Base-by-base conservation (phyloP, 108 stramenopile species). In the Cyclotella baltica region DNA sequence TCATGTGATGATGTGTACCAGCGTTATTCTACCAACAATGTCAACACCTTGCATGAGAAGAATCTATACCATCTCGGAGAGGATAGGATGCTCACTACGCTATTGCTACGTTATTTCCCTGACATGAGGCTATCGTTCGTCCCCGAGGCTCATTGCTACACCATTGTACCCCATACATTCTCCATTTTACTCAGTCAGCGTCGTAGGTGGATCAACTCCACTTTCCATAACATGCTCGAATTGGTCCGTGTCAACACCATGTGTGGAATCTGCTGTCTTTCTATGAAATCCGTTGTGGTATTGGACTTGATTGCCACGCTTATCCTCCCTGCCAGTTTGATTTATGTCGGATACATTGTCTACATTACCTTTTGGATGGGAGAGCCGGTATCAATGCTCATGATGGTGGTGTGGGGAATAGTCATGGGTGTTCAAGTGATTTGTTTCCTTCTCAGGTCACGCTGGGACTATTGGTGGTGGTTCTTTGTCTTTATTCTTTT, bases 381-480 rank as follows among this genome's bases (percentile, higher is more conserved):
- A 28, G 78, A 83, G 40, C 81, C 81, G 13, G 70, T 76, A 2
- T 75, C 71, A 47, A 38, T 57, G 43, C 57, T 86, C 22, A 86
- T 85, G 61, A 51, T 88, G 40, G 79, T 80, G 16, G 68, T 88
- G 36, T 84, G 83, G 71, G 81, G 72, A 23, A 75, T 88, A 13
- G 78, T 85, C 3, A 27, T 86, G 67, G 86, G 86, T 19, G 80
- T 80, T 28, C 86, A 87, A 68, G 77, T 84, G 15, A 62, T 87
- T 25, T 75, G 84, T 0, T 87, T 87, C 34, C 59, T 87, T 16
- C 56, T 85, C 6, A 31, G 87, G 35, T 83, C 85, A 23, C 64
- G 85, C 0, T 86, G 83, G 81, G 87, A 86, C 50, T 84, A 85
- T 46, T 73, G 85, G 61, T 83, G 85, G 77, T 88, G 83, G 83